Evolutionary conservation across 345 rosid species (phyloP).

Genomic region (Rhizophora mangle): DNA sequence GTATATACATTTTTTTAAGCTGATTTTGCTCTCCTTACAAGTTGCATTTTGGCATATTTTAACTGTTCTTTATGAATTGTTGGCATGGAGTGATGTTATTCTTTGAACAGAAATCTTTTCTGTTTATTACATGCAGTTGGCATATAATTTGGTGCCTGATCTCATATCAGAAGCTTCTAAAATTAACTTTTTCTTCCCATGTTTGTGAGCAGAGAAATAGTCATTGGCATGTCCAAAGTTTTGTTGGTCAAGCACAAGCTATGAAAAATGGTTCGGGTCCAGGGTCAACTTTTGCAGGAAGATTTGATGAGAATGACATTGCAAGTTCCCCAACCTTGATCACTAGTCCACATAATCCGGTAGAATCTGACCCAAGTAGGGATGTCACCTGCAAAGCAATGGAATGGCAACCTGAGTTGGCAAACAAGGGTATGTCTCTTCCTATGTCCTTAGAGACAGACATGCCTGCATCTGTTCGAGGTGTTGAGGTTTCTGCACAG

Average conservation of each 20-base stretch:
- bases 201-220: conserved; percentile 61
- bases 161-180: background rate
- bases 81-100: too few relatives aligned
- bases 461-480: conserved; percentile 24
- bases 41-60: too few relatives aligned
- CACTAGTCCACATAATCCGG: conserved; percentile 42
- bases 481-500: conserved; percentile 33
- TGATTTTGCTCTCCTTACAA: too few relatives aligned
- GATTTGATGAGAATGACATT: conserved; percentile 61
- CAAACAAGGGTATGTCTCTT: conserved; percentile 40
- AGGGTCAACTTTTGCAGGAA: conserved; percentile 52
- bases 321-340: conserved; percentile 29
- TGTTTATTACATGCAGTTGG: too few relatives aligned
- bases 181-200: background rate
- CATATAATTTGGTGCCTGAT: background rate
- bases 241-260: conserved; percentile 56
- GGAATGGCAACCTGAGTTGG: conserved; percentile 52
- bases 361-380: conserved; percentile 54
- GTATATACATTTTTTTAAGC: background rate
- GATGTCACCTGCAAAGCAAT: conserved; percentile 42
- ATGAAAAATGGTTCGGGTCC: conserved; percentile 71
- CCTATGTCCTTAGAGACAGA: conserved; percentile 32
- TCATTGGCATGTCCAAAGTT: conserved; percentile 83
- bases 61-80: too few relatives aligned
- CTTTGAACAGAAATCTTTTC: too few relatives aligned